Conservation (phyloP, 2,329 filamentous ascomycete genomes). For the Ceratocystis cacaofunesta region DNA sequence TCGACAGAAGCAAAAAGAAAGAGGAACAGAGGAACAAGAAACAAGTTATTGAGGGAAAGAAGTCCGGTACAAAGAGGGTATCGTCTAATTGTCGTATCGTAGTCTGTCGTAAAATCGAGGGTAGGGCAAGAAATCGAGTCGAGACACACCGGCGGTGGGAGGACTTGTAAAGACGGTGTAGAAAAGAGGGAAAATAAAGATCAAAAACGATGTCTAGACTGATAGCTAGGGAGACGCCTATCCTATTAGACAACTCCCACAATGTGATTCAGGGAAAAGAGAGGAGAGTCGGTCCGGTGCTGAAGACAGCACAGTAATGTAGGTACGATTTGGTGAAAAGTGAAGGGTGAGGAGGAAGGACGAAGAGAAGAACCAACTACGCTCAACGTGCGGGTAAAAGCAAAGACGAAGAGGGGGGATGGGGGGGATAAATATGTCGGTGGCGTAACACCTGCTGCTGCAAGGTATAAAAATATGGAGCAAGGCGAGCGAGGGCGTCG, state of each 20-base stretch:
- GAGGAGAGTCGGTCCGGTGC: neutral
- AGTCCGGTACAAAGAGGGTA: neutral
- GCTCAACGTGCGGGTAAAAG: neutral
- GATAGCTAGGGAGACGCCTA: neutral
- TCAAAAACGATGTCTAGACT: neutral
- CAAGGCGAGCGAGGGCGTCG: no score
- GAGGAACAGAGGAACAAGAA: neutral
- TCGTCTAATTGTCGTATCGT: neutral
- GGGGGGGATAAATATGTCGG: constrained; percentile 2
- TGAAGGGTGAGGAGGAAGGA: neutral
- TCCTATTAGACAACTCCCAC: neutral
- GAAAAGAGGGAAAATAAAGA: neutral
- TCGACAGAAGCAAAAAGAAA: neutral
- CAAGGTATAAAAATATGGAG: constrained; percentile 3
- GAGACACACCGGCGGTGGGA: neutral
- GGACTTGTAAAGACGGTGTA: neutral
- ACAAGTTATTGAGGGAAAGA: neutral
- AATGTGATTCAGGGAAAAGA: neutral
- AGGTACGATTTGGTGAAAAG: neutral
- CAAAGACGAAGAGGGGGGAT: neutral
- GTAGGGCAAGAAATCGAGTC: neutral
- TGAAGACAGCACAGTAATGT: neutral
- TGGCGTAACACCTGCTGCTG: constrained; percentile 2
- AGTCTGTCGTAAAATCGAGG: neutral
- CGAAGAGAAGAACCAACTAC: neutral